Conservation (phyloP, 2,329 filamentous ascomycete genomes). For the Penicillium sp. region DNA sequence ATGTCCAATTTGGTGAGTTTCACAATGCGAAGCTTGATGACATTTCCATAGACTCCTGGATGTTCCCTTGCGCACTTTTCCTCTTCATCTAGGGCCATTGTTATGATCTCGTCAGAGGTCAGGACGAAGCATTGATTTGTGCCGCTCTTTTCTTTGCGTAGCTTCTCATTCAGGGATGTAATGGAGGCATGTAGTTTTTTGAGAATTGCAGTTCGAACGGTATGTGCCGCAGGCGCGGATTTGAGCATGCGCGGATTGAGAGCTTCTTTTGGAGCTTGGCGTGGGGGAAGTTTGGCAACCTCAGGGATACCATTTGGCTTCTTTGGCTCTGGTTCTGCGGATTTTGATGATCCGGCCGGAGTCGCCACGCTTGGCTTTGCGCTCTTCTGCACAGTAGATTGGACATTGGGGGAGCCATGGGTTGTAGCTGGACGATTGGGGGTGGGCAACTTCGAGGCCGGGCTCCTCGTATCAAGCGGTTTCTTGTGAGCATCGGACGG, state of each 20-base stretch:
- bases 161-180: slow-evolving; percentile 41
- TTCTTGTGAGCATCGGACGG: neutral
- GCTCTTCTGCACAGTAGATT: slow-evolving; percentile 26
- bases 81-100: slow-evolving; percentile 64
- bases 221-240: slow-evolving; percentile 46
- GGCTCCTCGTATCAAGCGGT: neutral
- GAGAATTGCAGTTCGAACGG: slow-evolving; percentile 44
- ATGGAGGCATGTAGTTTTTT: slow-evolving; percentile 48
- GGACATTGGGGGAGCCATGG: slow-evolving; percentile 17
- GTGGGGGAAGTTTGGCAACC: slow-evolving; percentile 20
- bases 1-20: slow-evolving; percentile 73
- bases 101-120: slow-evolving; percentile 45
- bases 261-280: slow-evolving; percentile 41
- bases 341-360: slow-evolving; percentile 4
- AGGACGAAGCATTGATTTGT: slow-evolving; percentile 39
- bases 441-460: neutral
- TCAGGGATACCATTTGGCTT: neutral
- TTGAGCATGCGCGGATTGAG: slow-evolving; percentile 49
- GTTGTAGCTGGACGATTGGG: slow-evolving; percentile 10
- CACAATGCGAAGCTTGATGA: slow-evolving; percentile 79
- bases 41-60: slow-evolving; percentile 73
- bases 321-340: neutral
- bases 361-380: slow-evolving; percentile 30
- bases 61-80: slow-evolving; percentile 70
- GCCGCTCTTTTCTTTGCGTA: slow-evolving; percentile 32